These are phyloP conservation scores for Cladosporium sp. DNA, from an alignment of 2,329 filamentous ascomycete species.

Conservation along the genomic window DNA sequence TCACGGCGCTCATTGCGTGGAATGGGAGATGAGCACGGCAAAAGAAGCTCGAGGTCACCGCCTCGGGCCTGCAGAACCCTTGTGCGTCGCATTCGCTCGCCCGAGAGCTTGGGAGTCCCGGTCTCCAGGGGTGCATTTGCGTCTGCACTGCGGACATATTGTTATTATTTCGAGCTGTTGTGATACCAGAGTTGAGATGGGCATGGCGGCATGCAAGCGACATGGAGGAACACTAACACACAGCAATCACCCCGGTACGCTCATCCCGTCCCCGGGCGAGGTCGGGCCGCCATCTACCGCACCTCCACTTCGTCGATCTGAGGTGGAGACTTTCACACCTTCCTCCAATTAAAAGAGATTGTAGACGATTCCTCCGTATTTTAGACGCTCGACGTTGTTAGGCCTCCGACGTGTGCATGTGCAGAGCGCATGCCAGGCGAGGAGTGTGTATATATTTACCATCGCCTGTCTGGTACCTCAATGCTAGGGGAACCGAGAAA, in stretches of 20 bases:
- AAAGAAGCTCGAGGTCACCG: neutral
- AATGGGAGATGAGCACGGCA: neutral
- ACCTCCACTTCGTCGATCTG: neutral
- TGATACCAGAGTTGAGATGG: slow-evolving; percentile 15
- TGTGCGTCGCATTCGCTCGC: slow-evolving; percentile 5
- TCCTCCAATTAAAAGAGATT: neutral
- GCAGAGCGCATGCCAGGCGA: neutral
- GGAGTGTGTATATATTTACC: neutral
- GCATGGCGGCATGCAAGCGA: slow-evolving; percentile 18
- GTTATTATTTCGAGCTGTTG: slow-evolving; percentile 7
- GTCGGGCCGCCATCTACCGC: slow-evolving; percentile 6
- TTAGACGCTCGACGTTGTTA: neutral
- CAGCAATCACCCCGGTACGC: neutral
- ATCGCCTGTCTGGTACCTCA: neutral
- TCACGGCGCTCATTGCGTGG: neutral
- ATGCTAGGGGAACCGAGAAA: neutral
- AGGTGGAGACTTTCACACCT: neutral
- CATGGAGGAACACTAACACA: slow-evolving; percentile 1
- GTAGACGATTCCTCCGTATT: neutral
- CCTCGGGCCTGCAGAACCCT: neutral
- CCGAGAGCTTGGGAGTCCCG: slow-evolving; percentile 14
- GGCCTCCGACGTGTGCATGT: neutral
- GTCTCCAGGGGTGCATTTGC: slow-evolving; percentile 8
- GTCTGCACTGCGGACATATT: slow-evolving; percentile 2
- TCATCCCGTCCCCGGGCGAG: slow-evolving; percentile 6